Conservation (phyloP, 1,139 yeast species). For the Magnusiomyces tetraspermus region DNA sequence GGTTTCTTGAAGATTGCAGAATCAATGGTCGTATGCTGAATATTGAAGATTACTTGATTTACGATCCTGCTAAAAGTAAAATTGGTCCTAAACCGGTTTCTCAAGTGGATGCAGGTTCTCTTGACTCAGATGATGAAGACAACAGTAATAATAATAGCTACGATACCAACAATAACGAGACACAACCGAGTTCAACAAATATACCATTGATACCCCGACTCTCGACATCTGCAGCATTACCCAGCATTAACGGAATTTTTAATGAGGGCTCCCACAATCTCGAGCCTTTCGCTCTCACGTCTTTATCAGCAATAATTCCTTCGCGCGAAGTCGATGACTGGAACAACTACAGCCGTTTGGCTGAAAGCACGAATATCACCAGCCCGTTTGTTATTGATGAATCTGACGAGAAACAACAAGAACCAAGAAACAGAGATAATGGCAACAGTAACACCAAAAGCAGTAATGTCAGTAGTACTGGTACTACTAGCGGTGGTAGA, state of each 20-base stretch:
- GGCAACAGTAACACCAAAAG: no score
- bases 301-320: background rate
- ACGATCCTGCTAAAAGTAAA: background rate
- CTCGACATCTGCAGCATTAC: no score
- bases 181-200: background rate
- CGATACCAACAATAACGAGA: background rate
- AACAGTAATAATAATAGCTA: background rate
- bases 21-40: background rate
- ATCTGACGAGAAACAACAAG: background rate
- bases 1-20: background rate
- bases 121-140: background rate
- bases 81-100: background rate
- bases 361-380: background rate
- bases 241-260: background rate
- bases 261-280: background rate
- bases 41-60: background rate
- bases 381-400: background rate
- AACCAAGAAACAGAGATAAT: background rate
- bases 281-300: background rate
- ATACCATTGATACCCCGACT: background rate
- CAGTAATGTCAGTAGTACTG: no score
- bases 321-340: background rate
- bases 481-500: no score
- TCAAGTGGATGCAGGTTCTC: background rate
- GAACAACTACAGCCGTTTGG: background rate